A percentile compares a stretch with the other conserved stretches of the same genome.
These are phyloP conservation scores for Tulasnella sp. DNA, from an alignment of 768 basidiomycete species.

Conservation along the genomic window DNA sequence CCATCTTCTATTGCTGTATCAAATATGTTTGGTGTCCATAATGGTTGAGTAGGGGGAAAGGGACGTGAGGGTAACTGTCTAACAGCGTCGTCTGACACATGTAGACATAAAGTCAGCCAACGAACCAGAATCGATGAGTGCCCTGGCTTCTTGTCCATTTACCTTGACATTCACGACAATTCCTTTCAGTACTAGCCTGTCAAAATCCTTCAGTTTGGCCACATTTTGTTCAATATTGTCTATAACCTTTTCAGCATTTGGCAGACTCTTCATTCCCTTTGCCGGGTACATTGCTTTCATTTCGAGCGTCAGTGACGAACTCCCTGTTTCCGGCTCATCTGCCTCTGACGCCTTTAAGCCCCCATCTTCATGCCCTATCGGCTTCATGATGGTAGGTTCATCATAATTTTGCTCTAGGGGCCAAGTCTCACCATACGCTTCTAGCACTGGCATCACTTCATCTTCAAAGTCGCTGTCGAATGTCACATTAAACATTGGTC, in stretches of 20 bases:
- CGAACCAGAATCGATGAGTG: constrained; percentile 13
- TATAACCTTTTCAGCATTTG: neutral
- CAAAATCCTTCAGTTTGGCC: neutral
- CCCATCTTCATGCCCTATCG: too few species aligned
- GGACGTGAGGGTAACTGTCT: too few species aligned
- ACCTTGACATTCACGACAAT: constrained; percentile 5
- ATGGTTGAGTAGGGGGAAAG: too few species aligned
- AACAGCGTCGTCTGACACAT: too few species aligned
- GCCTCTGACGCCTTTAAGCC: too few species aligned
- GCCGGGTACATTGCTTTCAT: too few species aligned
- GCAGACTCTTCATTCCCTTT: too few species aligned
- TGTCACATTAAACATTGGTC: too few species aligned
- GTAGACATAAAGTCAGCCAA: constrained; percentile 16
- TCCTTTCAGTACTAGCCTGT: neutral
- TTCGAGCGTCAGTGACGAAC: too few species aligned
- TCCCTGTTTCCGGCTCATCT: neutral
- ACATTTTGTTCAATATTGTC: constrained; percentile 12
- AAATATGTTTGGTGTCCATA: too few species aligned
- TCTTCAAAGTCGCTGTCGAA: too few species aligned
- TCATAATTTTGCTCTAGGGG: neutral
- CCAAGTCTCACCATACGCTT: neutral
- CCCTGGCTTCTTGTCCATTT: neutral
- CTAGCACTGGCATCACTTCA: neutral
- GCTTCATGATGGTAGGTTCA: neutral
- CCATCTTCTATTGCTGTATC: too few species aligned